These are phyloP conservation scores for Acacia melanoxylon DNA, from an alignment of 306 rosid genomes.

Conservation along the genomic window DNA sequence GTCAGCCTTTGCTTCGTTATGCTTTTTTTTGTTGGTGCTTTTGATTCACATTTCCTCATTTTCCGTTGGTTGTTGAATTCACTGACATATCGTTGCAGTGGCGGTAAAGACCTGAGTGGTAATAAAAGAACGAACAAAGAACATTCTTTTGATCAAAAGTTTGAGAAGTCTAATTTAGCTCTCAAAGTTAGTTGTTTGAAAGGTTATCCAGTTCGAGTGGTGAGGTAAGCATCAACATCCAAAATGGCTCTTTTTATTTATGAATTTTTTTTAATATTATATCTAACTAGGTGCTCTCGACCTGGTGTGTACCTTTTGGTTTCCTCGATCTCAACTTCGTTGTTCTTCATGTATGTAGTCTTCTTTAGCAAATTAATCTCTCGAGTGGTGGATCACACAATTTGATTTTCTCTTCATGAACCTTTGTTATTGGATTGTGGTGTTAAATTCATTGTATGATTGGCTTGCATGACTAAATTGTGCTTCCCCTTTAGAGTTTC, in stretches of 20 bases:
- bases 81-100: constrained; percentile 44
- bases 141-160: constrained; percentile 73
- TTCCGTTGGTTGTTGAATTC: background rate
- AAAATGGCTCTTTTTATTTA: background rate
- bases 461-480: background rate
- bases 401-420: background rate
- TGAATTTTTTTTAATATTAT: background rate
- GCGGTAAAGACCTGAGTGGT: constrained; percentile 77
- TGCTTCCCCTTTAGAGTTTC: background rate
- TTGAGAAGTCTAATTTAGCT: constrained; percentile 58
- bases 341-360: background rate
- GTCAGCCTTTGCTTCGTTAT: background rate
- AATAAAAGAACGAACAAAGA: constrained; percentile 60
- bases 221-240: constrained; percentile 44
- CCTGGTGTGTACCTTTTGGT: background rate
- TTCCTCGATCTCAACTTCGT: no score
- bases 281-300: background rate
- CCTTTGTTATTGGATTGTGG: no score
- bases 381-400: no score
- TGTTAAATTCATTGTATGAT: background rate
- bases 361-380: background rate
- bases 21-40: background rate
- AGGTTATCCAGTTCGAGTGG: constrained; percentile 82
- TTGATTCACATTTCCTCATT: background rate
- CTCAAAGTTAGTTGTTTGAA: constrained; percentile 60